Conservation (phyloP, 2,329 filamentous ascomycete species). For the Fonsecaea nubica region DNA sequence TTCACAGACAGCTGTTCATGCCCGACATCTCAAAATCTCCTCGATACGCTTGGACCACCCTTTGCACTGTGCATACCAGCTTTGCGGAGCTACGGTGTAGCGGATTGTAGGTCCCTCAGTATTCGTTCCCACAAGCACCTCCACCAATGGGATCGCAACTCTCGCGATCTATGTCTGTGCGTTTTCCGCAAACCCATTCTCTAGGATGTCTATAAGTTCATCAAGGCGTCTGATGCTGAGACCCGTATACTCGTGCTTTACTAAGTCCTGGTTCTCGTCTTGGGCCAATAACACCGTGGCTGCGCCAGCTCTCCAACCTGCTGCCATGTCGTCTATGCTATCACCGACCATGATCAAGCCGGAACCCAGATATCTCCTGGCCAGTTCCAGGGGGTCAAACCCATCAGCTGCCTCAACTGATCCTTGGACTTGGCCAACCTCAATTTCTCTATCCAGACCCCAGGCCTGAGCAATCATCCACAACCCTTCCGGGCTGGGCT, state of each 20-base stretch:
- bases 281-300: constrained; percentile 89
- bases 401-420: neutral
- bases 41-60: neutral
- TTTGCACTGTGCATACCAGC: neutral
- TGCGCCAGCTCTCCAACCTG: constrained; percentile 80
- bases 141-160: neutral
- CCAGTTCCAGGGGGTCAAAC: constrained; percentile 51
- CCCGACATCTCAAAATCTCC: neutral
- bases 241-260: constrained; percentile 76
- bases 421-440: neutral
- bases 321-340: constrained; percentile 90
- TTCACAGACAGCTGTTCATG: neutral
- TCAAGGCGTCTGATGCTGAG: constrained; percentile 74
- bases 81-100: neutral
- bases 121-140: neutral
- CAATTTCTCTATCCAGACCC: constrained; percentile 26
- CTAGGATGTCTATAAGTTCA: constrained; percentile 76
- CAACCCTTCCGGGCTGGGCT: constrained; percentile 40
- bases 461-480: constrained; percentile 39
- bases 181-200: constrained; percentile 71
- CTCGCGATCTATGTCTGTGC: neutral
- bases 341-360: constrained; percentile 62
- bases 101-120: neutral
- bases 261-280: constrained; percentile 75
- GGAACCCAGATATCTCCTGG: constrained; percentile 48